Evolutionary conservation across 306 rosid genomes (phyloP).

Genomic region (Malus domestica): DNA sequence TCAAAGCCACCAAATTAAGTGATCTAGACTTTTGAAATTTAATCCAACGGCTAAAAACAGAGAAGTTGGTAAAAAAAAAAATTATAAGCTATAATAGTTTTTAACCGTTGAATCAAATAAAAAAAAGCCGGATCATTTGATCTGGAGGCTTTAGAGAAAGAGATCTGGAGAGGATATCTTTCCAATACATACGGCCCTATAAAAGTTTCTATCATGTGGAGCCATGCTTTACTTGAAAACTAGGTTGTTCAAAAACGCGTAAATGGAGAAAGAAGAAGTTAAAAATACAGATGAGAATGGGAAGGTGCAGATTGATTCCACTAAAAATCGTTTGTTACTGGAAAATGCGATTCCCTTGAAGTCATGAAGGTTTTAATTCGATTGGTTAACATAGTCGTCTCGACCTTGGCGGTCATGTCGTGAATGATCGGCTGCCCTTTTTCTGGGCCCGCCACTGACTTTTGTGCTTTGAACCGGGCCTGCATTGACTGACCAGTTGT

Average conservation of each 20-base stretch:
- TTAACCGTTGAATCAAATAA: no score
- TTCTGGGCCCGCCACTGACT: neutral
- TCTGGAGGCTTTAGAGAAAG: no score
- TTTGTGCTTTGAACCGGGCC: neutral
- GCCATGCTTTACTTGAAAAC: neutral
- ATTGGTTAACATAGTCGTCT: neutral
- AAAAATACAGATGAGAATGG: neutral
- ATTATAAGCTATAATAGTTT: no score
- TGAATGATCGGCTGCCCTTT: neutral
- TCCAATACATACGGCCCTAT: no score
- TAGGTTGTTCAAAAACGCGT: constrained; percentile 4
- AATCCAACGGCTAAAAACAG: no score
- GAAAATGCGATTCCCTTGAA: neutral
- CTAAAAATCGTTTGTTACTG: neutral
- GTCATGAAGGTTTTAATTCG: neutral
- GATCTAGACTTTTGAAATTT: no score
- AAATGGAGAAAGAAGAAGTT: neutral
- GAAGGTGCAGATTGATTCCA: neutral
- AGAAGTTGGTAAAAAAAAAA: no score
- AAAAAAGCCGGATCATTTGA: no score
- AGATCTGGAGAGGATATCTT: no score
- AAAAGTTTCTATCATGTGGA: neutral
- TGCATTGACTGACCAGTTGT: neutral
- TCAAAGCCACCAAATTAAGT: no score
- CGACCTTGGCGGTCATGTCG: neutral